Conservation (phyloP, 225 moss, liverwort and hornwort genomes). For the Asterella californica region DNA sequence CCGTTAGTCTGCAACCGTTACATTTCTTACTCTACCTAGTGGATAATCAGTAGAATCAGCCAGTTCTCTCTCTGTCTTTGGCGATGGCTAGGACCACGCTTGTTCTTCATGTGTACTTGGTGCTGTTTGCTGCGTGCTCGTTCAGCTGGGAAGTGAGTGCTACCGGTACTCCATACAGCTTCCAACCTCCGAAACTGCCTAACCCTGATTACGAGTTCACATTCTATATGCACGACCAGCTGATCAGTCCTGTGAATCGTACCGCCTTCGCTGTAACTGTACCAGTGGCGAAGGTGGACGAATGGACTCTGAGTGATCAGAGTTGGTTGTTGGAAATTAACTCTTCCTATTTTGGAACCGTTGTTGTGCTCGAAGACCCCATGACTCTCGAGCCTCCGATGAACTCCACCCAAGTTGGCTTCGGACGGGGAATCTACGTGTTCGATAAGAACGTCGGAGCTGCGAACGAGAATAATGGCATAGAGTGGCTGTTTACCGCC, state of each 20-base stretch:
- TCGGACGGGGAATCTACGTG: conserved; percentile 25
- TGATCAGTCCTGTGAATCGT: background rate
- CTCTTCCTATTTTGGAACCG: conserved; percentile 12
- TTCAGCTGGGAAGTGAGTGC: too few relatives aligned
- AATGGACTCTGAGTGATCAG: background rate
- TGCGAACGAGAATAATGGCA: background rate
- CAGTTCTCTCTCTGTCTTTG: too few relatives aligned
- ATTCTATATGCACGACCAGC: conserved; percentile 2
- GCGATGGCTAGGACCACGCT: too few relatives aligned
- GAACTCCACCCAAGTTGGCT: conserved; percentile 24
- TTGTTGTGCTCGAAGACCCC: conserved; percentile 31
- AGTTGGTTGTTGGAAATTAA: conserved; percentile 5
- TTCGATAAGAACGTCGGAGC: conserved; percentile 9
- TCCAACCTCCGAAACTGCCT: background rate
- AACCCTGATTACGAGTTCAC: background rate
- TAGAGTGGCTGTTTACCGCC: conserved; percentile 31
- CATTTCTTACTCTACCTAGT: too few relatives aligned
- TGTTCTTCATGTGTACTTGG: too few relatives aligned
- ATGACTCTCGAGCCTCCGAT: conserved; percentile 17
- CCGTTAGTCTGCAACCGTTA: too few relatives aligned
- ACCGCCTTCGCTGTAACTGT: conserved; percentile 2
- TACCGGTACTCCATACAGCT: background rate
- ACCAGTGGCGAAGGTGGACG: background rate
- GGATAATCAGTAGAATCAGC: too few relatives aligned
- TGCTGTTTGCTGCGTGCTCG: too few relatives aligned